Percentiles rank a stretch among this genome's conserved stretches.
Evolutionary conservation across 306 rosid genomes (phyloP).

Genomic region (Acacia confusa): DNA sequence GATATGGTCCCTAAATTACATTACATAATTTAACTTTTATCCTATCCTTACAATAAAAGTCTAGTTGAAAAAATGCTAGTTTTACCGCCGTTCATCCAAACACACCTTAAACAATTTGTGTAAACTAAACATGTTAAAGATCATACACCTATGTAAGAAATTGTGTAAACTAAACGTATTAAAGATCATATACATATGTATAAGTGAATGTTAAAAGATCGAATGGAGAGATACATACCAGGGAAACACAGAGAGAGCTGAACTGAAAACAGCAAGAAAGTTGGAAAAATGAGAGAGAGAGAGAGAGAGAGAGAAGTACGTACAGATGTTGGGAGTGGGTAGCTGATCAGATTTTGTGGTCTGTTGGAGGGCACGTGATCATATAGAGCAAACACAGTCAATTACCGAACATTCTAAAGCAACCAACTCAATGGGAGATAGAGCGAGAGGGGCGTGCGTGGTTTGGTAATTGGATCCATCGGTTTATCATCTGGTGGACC

Average conservation of each 20-base stretch:
- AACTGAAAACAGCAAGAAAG: background rate
- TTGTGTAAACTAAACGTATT: background rate
- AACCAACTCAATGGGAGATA: background rate
- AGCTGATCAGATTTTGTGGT: background rate
- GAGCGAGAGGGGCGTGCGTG: background rate
- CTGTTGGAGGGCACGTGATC: background rate
- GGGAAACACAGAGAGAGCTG: background rate
- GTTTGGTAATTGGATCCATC: background rate
- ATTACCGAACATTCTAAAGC: slow-evolving; percentile 5
- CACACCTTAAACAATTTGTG: background rate
- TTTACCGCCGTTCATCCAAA: no score
- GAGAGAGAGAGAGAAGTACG: background rate
- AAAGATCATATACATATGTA: background rate
- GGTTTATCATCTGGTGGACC: background rate
- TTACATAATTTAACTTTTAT: no score
- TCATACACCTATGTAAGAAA: no score
- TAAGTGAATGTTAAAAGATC: background rate
- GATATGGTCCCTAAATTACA: no score
- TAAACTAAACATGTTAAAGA: background rate
- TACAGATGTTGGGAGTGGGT: background rate
- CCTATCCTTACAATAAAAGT: no score
- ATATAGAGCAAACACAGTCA: background rate
- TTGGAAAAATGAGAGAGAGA: background rate
- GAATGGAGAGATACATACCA: background rate
- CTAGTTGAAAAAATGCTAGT: no score